Evolutionary conservation across 306 rosid genomes (phyloP).

Genomic region (Amphicarpaea edgeworthii): DNA sequence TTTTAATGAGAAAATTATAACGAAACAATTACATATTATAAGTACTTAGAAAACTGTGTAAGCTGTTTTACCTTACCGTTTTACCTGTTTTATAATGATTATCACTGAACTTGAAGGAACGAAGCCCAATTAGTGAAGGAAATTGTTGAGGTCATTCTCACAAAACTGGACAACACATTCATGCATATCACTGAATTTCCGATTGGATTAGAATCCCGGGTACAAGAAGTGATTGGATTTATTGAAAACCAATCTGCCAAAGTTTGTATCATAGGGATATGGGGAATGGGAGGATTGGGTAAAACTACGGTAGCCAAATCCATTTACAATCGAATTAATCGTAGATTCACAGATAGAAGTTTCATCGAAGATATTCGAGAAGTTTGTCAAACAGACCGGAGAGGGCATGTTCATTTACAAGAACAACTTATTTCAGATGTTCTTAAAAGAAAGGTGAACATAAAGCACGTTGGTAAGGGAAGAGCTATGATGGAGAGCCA

Average conservation of each 20-base stretch:
- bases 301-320: background rate
- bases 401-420: background rate
- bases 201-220: no score
- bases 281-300: slow-evolving; percentile 2
- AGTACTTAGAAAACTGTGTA: no score
- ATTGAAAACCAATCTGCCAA: background rate
- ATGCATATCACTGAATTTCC: no score
- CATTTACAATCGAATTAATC: background rate
- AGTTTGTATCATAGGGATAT: background rate
- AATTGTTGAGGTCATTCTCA: no score
- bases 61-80: no score
- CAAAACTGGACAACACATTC: no score
- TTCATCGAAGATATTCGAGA: background rate
- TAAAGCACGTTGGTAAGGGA: background rate
- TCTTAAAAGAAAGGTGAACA: background rate
- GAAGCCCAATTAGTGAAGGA: no score
- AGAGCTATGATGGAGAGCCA: background rate
- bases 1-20: no score
- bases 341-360: background rate
- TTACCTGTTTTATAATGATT: no score
- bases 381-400: background rate
- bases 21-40: no score
- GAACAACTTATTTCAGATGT: background rate
- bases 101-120: no score
- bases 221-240: background rate